These are phyloP conservation scores for Tolypocladium inflatum DNA, from an alignment of 2,329 filamentous ascomycete genomes.

Conservation along the genomic window DNA sequence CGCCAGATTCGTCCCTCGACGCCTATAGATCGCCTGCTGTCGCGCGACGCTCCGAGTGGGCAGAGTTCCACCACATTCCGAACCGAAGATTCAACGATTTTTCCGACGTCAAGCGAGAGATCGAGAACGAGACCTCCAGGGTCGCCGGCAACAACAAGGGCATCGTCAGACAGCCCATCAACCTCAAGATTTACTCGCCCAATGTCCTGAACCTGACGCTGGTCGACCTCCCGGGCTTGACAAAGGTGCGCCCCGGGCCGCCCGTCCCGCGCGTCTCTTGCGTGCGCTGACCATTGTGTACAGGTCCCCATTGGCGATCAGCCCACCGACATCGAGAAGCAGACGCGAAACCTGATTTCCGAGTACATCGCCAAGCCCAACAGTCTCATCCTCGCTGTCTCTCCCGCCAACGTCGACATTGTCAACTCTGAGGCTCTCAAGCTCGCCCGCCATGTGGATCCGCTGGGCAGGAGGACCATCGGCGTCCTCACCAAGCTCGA, in stretches of 20 bases:
- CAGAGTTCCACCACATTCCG: conserved; percentile 92
- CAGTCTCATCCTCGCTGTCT: conserved; percentile 94
- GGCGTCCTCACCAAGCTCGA: conserved; percentile 96
- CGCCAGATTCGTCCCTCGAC: conserved; percentile 53
- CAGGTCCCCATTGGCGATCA: conserved; percentile 95
- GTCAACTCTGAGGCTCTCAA: conserved; percentile 98
- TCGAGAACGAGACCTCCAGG: conserved; percentile 90
- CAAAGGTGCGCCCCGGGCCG: conserved; percentile 55
- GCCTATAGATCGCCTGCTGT: conserved; percentile 73
- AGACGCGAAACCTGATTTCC: conserved; percentile 89
- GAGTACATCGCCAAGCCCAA: conserved; percentile 99
- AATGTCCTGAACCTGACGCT: conserved; percentile 93
- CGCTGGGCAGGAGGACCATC: conserved; percentile 87
- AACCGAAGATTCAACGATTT: conserved; percentile 88
- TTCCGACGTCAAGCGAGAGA: conserved; percentile 86
- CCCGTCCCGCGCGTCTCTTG: conserved; percentile 1
- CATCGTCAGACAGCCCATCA: conserved; percentile 95
- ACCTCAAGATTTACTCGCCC: conserved; percentile 96
- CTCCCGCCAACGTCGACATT: conserved; percentile 93
- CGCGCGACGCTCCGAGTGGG: conserved; percentile 63
- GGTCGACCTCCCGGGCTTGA: conserved; percentile 90
- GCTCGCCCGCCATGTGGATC: conserved; percentile 91
- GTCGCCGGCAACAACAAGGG: conserved; percentile 94
- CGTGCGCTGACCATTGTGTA: conserved; percentile 8
- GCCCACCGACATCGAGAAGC: conserved; percentile 95